Base-by-base conservation (phyloP, 2,329 filamentous ascomycete species). In the Sporothrix humicola region DNA sequence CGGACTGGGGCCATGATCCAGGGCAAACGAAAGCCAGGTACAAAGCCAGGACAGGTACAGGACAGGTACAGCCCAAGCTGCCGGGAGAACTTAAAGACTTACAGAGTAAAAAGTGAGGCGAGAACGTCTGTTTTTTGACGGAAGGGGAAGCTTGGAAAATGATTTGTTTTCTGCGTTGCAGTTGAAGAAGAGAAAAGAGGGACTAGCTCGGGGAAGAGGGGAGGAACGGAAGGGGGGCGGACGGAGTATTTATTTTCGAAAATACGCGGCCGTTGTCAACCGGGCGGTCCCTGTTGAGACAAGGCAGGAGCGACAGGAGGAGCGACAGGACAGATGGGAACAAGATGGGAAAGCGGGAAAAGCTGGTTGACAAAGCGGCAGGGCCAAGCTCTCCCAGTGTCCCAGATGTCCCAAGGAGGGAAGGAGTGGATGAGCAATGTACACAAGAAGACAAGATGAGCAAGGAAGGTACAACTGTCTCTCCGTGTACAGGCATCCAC, bases 221-320 rank as follows among this genome's bases (percentile, higher is more conserved):
- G 48, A 50, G 69, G 42, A 23, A 15, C 42, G 54, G 44, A 37
- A 58, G 69, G 69, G 66, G 69, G 56, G 37, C 52, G 66, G 44
- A 73, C 66, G 59, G 50, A 46, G 72, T 73, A 73, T 73, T 73
- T 73, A 73, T 71, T 23, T 23, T 58, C 72, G 31, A 37, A 71
- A 48, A 73, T 65, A 3, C 42, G 23, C 50, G 52, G 68, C 31
- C 31, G 52, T 26, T 50, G 52, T 58, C 68, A 37, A 37, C 31
- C 2, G 52, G 31, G 66, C 48, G 63, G 52, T 44, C 12, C 37
- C 15, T n/a, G 13, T 17, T 17, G n/a, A 17, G 61, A 37, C 61
- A 52, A 72, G 71, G 63, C 26, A 66, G 42, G 59, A 54, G 46
- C 17, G 46, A 56, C 50, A 59, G 56, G 59, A 42, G 42, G 59